Evolutionary conservation across 2,329 filamentous ascomycete species (phyloP).

Genomic region (Tolypocladium nubicola): DNA sequence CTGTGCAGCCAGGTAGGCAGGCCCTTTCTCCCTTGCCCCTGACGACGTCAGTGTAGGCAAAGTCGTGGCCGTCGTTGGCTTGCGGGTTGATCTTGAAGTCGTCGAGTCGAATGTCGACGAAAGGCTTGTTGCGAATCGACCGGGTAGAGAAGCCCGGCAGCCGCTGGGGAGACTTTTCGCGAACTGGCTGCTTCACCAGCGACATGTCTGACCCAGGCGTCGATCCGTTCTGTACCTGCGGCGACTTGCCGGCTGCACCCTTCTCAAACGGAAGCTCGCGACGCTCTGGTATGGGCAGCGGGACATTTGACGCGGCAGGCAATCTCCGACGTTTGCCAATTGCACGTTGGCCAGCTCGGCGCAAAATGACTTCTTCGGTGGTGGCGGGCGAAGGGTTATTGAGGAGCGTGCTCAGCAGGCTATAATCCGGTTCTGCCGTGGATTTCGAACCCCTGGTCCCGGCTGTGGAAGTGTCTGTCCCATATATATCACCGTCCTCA

Average conservation of each 20-base stretch:
- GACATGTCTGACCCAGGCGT: constrained; percentile 6
- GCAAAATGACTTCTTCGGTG: constrained; percentile 11
- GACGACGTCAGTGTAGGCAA: constrained; percentile 66
- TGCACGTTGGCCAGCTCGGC: constrained; percentile 10
- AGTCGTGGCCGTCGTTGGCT: constrained; percentile 59
- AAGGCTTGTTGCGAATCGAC: constrained; percentile 46
- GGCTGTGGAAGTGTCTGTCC: not conserved
- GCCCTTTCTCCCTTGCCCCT: constrained; percentile 59
- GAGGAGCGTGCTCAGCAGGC: constrained; percentile 22
- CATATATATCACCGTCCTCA: constrained; percentile 33
- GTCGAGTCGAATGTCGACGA: constrained; percentile 47
- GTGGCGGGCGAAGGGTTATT: constrained; percentile 10
- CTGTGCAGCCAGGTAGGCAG: constrained; percentile 63
- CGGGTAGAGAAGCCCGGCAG: constrained; percentile 9
- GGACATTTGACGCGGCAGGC: constrained; percentile 3
- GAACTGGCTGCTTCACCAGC: constrained; percentile 7
- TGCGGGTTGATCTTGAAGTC: constrained; percentile 78
- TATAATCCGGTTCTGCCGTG: constrained; percentile 7
- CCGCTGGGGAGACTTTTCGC: constrained; percentile 5
- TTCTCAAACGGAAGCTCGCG: constrained; percentile 31
- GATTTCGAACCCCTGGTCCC: constrained; percentile 4
- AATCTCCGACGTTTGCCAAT: constrained; percentile 3
- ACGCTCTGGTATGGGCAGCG: constrained; percentile 25
- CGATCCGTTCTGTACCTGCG: not conserved
- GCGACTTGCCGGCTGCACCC: constrained; percentile 3